Evolutionary conservation across 306 rosid genomes (phyloP).

Genomic region (Dalbergia cultrata): DNA sequence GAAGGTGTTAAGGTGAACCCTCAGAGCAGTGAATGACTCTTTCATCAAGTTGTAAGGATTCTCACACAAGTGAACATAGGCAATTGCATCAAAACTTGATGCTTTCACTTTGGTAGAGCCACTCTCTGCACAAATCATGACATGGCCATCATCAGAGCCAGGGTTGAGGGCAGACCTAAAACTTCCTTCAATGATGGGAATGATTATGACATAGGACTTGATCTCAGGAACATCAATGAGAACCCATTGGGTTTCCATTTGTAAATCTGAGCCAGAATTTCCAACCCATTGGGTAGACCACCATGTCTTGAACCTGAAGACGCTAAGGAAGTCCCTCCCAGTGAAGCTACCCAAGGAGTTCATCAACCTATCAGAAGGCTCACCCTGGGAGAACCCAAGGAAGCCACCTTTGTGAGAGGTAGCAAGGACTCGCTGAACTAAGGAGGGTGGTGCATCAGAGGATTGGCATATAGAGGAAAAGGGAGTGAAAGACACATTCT

Average conservation of each 20-base stretch:
- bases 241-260: constrained; percentile 90
- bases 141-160: constrained; percentile 67
- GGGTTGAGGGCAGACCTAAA: constrained; percentile 82
- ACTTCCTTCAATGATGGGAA: constrained; percentile 70
- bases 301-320: constrained; percentile 96
- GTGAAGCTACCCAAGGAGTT: constrained; percentile 74
- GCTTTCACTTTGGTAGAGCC: constrained; percentile 70
- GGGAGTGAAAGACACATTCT: constrained; percentile 70
- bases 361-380: constrained; percentile 64
- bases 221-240: constrained; percentile 75
- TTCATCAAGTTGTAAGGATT: constrained; percentile 82
- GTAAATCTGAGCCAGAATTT: constrained; percentile 82
- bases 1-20: constrained; percentile 74
- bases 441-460: constrained; percentile 64
- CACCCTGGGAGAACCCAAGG: constrained; percentile 64
- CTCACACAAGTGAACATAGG: constrained; percentile 73
- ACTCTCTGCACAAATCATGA: constrained; percentile 78
- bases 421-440: constrained; percentile 61
- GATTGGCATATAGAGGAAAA: constrained; percentile 57
- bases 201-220: constrained; percentile 66
- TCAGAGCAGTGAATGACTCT: constrained; percentile 75
- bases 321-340: constrained; percentile 66
- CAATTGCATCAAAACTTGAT: constrained; percentile 61
- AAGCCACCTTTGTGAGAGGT: constrained; percentile 79
- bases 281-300: constrained; percentile 97